phyloP scores from a whole-genome alignment of 257 asterid species.

The Penstemon barbatus region DNA sequence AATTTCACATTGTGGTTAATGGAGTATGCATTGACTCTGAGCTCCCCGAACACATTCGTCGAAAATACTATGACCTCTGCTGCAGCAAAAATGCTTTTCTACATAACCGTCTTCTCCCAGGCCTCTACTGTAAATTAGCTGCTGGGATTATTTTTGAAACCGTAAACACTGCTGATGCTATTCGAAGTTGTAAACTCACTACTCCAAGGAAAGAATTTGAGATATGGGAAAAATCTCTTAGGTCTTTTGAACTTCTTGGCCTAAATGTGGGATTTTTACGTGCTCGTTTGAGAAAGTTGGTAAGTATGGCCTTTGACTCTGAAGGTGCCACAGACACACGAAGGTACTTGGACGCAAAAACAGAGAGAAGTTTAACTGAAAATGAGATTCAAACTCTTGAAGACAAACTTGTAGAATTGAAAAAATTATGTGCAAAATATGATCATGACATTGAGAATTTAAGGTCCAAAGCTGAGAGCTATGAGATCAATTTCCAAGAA shows the following conservation, averaged over 20 bases:
- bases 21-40: conserved; percentile 66
- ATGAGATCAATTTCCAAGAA: conserved; percentile 41
- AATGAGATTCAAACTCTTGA: conserved; percentile 48
- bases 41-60: conserved; percentile 48
- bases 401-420: conserved; percentile 45
- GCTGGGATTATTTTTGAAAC: conserved; percentile 50
- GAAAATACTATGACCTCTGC: conserved; percentile 63
- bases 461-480: conserved; percentile 42
- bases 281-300: conserved; percentile 33
- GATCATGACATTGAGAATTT: conserved; percentile 35
- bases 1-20: conserved; percentile 57
- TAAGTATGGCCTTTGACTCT: conserved; percentile 38
- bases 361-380: conserved; percentile 24
- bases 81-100: conserved; percentile 49
- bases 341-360: conserved; percentile 42
- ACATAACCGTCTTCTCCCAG: conserved; percentile 42
- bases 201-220: conserved; percentile 45
- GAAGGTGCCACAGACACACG: conserved; percentile 40
- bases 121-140: conserved; percentile 43
- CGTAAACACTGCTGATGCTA: conserved; percentile 42
- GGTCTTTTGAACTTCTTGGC: conserved; percentile 56
- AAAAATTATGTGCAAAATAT: conserved; percentile 31
- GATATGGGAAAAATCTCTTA: conserved; percentile 51
- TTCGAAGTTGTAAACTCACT: conserved; percentile 44
- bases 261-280: conserved; percentile 44